Evolutionary conservation across 371 early-diverging fungal genomes (phyloP), one percentile per base, ranked within the genome.

Genomic region (Rhizopus sp.): DNA sequence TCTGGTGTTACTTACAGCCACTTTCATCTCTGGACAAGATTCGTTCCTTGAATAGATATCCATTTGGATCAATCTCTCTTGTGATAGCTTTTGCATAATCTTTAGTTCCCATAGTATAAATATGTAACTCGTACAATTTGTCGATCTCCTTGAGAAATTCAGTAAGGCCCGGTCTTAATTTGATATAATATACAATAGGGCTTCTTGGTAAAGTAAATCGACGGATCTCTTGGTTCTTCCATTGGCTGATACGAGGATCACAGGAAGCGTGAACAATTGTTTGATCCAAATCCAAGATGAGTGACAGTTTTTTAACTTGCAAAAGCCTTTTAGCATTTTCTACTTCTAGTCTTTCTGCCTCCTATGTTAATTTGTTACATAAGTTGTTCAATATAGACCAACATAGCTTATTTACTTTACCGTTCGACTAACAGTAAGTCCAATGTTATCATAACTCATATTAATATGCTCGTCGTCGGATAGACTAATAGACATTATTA

Each of bases 21-120:
- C 92, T 97, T 47, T 99, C 99, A 64, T 97, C 96, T 15, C 99
- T 82, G 4, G 98, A 94, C 40, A 99, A 73, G 52, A 99, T 95
- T 34, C 99, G 83, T 34, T 92, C 93, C 17, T 88, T 82, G 63
- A 99, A 99, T 16, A 87, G 75, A 13, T 62, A 80, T 7, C 86
- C 71, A 10, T 85, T 78, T 0, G 96, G 96, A 73, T 99, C 99
- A 44, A 99, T 86, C 8, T 91, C 83, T 10, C 81, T 78, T 0
- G 93, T 92, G 4, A 99, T 94, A 4, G 90, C 89, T 32, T 88
- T 78, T 31, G 99, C 99, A 77, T 99, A 99, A 50, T 83, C 81
- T 15, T 96, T 82, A 3, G 95, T 93, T 12, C 99, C 99, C 98
- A 99, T 97, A 3, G 99, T 99, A 70, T 99, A 99, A 53, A 99